Evolutionary conservation across 208 protist species (phyloP), one percentile per base, ranked within the genome.

Genomic region (Trypanosoma lewisi): DNA sequence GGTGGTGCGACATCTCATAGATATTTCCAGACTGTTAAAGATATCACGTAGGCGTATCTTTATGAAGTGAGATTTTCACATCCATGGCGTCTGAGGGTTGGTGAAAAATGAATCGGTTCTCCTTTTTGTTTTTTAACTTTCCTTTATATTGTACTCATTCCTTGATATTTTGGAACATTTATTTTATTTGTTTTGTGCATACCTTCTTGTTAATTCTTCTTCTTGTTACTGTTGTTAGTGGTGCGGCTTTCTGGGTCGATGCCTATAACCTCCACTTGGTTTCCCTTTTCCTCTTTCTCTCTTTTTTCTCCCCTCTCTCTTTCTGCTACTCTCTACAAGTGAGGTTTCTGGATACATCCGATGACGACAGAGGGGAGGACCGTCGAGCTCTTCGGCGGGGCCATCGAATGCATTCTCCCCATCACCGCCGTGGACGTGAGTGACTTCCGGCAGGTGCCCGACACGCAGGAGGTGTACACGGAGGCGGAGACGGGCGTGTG

Each of bases 401-500:
- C 87, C 25, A 89, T 94, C 64, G 63, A 57, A 21, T 74, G 74
- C 19, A 11, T 42, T 4, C 47, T 91, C 23, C 78, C 82, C 12
- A 19, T 30, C 8, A 27, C 59, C 28, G 62, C 81, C 53, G 57
- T 55, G 0, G 87, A 94, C 60, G 78, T 87, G 31, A 90, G 82
- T n/a, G 64, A 75, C 39, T 78, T 87, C 21, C 77, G 83, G 3
- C 82, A 88, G 45, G 80, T 94, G 39, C 87, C 87, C 2, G 87
- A 94, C 69, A 76, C 85, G 36, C 84, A 91, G 51, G 83, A 94
- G 49, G 83, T 94, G 53, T 88, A 83, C 69, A 51, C 54, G 0
- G 75, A 94, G 59, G 60, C 66, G 1, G 58, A 58, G 54, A 89
- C 80, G 6, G 82, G 83, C 16, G 73, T 75, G 7, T 79, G 74